phyloP scores from a whole-genome alignment of 495 filamentous ascomycete genomes.

The Aspergillus biplanus region DNA sequence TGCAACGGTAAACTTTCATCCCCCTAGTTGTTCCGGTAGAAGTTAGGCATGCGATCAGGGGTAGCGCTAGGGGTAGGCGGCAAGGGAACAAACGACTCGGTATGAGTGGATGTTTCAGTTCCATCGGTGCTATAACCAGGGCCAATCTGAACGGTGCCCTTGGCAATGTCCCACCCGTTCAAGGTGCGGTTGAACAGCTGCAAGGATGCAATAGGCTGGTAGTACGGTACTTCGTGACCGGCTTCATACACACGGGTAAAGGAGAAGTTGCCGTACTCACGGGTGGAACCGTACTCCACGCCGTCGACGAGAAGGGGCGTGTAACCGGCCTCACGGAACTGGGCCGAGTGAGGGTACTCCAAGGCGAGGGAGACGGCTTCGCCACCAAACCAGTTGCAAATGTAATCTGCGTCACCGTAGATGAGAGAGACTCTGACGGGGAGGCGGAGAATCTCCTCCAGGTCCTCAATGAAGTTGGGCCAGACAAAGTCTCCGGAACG shows the following conservation, averaged over 20 bases:
- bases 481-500: conserved; percentile 52
- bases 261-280: conserved; percentile 59
- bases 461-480: conserved; percentile 54
- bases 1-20: background rate
- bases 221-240: conserved; percentile 63
- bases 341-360: conserved; percentile 39
- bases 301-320: conserved; percentile 46
- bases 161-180: conserved; percentile 57
- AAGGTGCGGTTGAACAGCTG: conserved; percentile 58
- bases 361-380: conserved; percentile 44
- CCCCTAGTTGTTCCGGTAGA: background rate
- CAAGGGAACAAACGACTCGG: conserved; percentile 55
- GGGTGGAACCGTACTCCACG: conserved; percentile 51
- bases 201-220: conserved; percentile 55
- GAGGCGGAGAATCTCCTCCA: conserved; percentile 54
- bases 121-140: conserved; percentile 50
- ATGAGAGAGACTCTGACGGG: conserved; percentile 68
- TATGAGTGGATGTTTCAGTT: conserved; percentile 56
- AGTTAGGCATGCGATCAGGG: background rate
- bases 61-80: conserved; percentile 28
- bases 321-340: conserved; percentile 52
- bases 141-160: conserved; percentile 49
- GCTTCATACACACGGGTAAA: conserved; percentile 62
- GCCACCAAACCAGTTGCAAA: conserved; percentile 56
- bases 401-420: conserved; percentile 66